Percentiles rank a stretch among this genome's conserved stretches.
phyloP scores from a whole-genome alignment of 208 protist species.

The Porcisia hertigi region DNA sequence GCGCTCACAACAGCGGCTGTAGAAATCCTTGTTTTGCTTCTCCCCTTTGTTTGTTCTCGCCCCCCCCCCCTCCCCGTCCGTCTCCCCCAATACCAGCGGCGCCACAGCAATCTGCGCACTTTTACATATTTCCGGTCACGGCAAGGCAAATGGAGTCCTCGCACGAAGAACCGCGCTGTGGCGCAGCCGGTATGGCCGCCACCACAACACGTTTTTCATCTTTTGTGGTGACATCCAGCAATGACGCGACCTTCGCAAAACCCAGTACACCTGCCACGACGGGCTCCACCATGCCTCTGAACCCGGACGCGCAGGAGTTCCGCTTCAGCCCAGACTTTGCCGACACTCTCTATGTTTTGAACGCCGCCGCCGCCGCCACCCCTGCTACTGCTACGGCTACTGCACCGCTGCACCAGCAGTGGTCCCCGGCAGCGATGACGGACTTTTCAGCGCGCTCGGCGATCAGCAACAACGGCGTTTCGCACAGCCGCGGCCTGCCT shows the following conservation, averaged over 20 bases:
- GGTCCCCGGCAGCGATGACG: background rate
- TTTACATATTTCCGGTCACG: background rate
- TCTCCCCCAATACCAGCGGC: background rate
- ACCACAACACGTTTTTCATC: conserved; percentile 4
- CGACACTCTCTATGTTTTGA: conserved; percentile 25
- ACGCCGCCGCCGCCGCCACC: conserved; percentile 30
- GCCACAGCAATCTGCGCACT: background rate
- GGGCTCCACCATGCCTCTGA: conserved; percentile 6
- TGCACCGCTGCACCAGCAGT: background rate
- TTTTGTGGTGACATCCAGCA: conserved; percentile 33
- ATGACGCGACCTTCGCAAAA: conserved; percentile 11
- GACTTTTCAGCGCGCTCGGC: conserved; percentile 13
- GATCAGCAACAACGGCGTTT: conserved; percentile 4
- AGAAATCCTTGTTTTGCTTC: too few species aligned
- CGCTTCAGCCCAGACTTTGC: conserved; percentile 18
- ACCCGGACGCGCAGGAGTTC: conserved; percentile 32
- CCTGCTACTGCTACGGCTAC: background rate
- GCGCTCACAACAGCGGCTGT: too few species aligned
- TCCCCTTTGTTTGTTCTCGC: background rate
- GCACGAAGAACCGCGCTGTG: conserved; percentile 7
- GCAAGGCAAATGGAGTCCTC: conserved; percentile 4
- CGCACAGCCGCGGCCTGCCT: background rate
- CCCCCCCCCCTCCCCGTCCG: background rate
- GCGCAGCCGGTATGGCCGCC: background rate
- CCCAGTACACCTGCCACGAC: background rate